phyloP scores from a whole-genome alignment of 1,139 yeast genomes.

The Blastobotrys petasosporus region DNA sequence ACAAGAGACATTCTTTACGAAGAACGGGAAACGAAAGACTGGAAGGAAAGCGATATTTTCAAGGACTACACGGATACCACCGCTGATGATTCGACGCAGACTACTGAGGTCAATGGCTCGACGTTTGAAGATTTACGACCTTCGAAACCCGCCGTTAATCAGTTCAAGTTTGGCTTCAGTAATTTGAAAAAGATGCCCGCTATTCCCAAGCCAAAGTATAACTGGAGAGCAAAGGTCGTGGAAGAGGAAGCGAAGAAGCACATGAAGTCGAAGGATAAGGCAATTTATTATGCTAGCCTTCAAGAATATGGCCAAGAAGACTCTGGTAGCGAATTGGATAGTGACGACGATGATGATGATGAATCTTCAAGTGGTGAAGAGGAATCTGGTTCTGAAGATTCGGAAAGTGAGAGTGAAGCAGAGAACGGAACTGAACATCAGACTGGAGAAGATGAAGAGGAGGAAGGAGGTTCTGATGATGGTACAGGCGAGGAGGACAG shows the following conservation, averaged over 20 bases:
- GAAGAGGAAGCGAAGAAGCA: constrained; percentile 34
- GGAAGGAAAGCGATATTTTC: constrained; percentile 43
- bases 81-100: neutral
- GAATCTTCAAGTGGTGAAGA: constrained; percentile 13
- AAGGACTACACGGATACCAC: constrained; percentile 4
- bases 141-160: constrained; percentile 4
- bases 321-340: constrained; percentile 11
- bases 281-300: constrained; percentile 1
- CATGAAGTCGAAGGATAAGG: constrained; percentile 7
- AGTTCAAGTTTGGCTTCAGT: constrained; percentile 58
- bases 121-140: constrained; percentile 63
- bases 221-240: constrained; percentile 54
- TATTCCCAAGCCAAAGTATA: constrained; percentile 43
- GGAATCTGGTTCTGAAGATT: constrained; percentile 20
- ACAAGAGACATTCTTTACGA: constrained; percentile 65
- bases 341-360: constrained; percentile 18
- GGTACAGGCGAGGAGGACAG: constrained; percentile 22
- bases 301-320: constrained; percentile 10
- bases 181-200: constrained; percentile 47
- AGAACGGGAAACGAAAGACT: constrained; percentile 57
- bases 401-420: constrained; percentile 4
- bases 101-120: constrained; percentile 31
- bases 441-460: constrained; percentile 7
- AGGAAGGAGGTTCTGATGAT: constrained; percentile 7
- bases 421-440: neutral